Evolutionary conservation across 148 eudicot genomes (phyloP).

Genomic region (Oxyria digyna): DNA sequence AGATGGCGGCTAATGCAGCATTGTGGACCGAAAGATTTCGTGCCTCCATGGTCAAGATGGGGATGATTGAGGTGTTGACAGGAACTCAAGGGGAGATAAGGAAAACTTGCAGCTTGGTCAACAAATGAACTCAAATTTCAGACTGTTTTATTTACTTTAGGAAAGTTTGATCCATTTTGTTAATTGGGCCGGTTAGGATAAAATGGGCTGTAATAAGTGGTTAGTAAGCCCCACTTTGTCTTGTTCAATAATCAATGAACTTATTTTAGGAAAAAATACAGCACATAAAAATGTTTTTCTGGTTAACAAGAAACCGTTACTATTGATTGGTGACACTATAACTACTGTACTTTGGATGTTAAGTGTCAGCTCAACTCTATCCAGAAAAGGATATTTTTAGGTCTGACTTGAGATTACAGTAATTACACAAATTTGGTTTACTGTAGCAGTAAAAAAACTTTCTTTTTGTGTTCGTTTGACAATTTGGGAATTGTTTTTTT

Average conservation of each 20-base stretch:
- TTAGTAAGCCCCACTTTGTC: neutral
- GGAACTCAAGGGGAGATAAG: neutral
- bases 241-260: neutral
- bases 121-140: neutral
- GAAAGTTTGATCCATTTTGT: neutral
- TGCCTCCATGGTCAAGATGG: neutral
- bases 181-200: neutral
- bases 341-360: neutral
- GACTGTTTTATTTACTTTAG: too few species aligned
- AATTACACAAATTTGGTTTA: neutral
- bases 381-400: too few species aligned
- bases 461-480: neutral
- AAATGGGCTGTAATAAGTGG: neutral
- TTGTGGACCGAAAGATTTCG: neutral
- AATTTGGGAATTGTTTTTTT: neutral
- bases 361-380: too few species aligned
- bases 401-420: too few species aligned
- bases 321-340: neutral
- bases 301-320: neutral
- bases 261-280: too few species aligned
- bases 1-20: neutral
- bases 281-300: neutral
- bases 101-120: neutral
- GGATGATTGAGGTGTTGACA: neutral
- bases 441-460: neutral